Evolutionary conservation across 495 filamentous ascomycete genomes (phyloP).

Genomic region (Penicillium ucsense): DNA sequence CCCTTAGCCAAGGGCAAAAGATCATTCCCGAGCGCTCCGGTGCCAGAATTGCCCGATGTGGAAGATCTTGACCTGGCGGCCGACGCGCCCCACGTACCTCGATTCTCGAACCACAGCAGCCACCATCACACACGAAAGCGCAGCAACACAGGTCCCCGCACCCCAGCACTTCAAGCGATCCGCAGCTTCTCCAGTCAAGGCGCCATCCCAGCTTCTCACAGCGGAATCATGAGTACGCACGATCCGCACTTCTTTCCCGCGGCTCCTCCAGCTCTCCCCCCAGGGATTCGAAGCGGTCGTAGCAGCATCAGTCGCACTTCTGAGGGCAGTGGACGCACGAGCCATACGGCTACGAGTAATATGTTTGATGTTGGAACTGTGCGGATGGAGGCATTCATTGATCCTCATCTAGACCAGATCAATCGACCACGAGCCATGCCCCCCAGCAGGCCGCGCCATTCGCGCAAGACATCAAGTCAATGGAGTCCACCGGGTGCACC

Average conservation of each 20-base stretch:
- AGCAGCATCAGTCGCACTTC: constrained; percentile 38
- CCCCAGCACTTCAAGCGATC: constrained; percentile 48
- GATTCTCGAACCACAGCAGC: constrained; percentile 55
- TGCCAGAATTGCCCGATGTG: constrained; percentile 25
- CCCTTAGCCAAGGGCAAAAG: constrained; percentile 35
- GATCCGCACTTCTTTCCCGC: constrained; percentile 40
- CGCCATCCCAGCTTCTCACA: constrained; percentile 29
- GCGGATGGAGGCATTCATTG: constrained; percentile 87
- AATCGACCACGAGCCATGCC: constrained; percentile 17
- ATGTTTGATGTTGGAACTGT: constrained; percentile 72
- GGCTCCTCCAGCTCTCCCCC: constrained; percentile 6
- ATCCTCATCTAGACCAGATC: constrained; percentile 26
- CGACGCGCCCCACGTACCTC: constrained; percentile 70
- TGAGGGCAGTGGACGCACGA: constrained; percentile 29
- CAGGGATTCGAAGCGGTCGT: constrained; percentile 25
- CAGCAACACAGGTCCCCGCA: constrained; percentile 69
- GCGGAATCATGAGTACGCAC: constrained; percentile 44
- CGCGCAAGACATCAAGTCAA: constrained; percentile 27
- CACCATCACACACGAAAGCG: constrained; percentile 67
- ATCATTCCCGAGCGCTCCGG: constrained; percentile 25
- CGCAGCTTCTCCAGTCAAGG: constrained; percentile 64
- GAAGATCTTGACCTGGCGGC: constrained; percentile 39
- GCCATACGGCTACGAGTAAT: constrained; percentile 23
- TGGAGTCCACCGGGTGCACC: constrained; percentile 29
- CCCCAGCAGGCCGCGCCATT: constrained; percentile 14